A percentile compares a stretch with the other conserved stretches of the same genome.
Conservation (phyloP, 1,284 basidiomycete genomes). For the Austropuccinia psidii region DNA sequence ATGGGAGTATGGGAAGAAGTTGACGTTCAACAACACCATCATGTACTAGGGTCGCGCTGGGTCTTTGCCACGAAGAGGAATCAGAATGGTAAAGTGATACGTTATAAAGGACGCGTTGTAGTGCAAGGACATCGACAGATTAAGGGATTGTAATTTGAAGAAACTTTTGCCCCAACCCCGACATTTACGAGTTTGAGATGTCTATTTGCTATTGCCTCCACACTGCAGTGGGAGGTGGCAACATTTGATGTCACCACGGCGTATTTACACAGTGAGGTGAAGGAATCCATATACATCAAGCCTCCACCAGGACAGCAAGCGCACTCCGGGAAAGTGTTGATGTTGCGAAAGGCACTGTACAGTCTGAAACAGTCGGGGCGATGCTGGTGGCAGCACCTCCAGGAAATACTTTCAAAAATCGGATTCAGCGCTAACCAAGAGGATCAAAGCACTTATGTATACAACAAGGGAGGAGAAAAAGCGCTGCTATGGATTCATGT, state of each 20-base stretch:
- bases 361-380: neutral
- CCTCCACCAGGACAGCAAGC: neutral
- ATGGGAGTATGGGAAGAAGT: neutral
- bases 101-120: neutral
- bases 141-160: neutral
- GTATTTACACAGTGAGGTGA: neutral
- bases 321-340: neutral
- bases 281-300: neutral
- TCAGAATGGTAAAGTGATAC: neutral
- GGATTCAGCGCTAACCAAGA: neutral
- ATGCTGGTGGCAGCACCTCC: conserved; percentile 13
- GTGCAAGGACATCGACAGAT: neutral
- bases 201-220: neutral
- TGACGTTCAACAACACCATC: no score
- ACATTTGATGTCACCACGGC: conserved; percentile 2
- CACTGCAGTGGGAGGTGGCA: neutral
- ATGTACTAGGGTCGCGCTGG: neutral
- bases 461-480: neutral
- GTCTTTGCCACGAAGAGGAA: neutral
- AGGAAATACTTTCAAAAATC: neutral
- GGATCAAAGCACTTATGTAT: neutral
- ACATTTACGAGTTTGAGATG: neutral
- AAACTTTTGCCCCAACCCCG: neutral
- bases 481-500: conserved; percentile 12
- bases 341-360: neutral